Base-by-base conservation (phyloP, 169 alveolate genomes). In the Plasmodium blacklocki region DNA sequence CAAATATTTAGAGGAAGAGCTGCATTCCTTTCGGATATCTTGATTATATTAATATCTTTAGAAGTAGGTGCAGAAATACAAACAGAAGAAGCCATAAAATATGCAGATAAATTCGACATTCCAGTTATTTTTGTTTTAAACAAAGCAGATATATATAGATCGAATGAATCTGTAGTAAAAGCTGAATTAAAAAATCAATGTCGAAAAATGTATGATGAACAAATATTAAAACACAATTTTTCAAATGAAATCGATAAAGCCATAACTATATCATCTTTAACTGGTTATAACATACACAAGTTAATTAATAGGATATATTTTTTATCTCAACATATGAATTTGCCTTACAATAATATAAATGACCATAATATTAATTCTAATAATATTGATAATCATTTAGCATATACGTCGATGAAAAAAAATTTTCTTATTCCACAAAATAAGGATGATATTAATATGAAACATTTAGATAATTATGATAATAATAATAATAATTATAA, bases 1-100 rank as follows among this genome's bases (percentile, higher is more conserved):
- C 96, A 90, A 50, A 70, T 91, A 14, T 62, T 93, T 56, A 71
- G 97, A 18, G 97, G 97, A 15, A 92, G 96, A 4, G 96, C 96
- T 52, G 91, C 94, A 4, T 93, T 93, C 39, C 89, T 85, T 49
- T 93, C 97, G 1, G 97, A 95, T 50, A 58, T 94, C 2, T 93
- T 96, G 4, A 54, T 94, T 21, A 93, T 95, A 18, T 93, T 95
- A 47, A 64, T 95, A 12, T 93, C 96, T 5, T 73, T 93, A 56
- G 95, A 93, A 49, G 88, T 71, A 23, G 97, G 96, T 14, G 94
- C 92, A 3, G 95, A 93, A 47, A 56, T 73, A 62, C 95, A 91
- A 88, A 94, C 97, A 0, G 94, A 93, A 45, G 97, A 95, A 64
- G 96, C 90, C 8, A 89, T 95, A 4, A 62, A 86, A 64, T 96